Percentiles rank a stretch among this genome's conserved stretches.
Conservation (phyloP, 225 moss, liverwort and hornwort genomes). For the Asterella californica region DNA sequence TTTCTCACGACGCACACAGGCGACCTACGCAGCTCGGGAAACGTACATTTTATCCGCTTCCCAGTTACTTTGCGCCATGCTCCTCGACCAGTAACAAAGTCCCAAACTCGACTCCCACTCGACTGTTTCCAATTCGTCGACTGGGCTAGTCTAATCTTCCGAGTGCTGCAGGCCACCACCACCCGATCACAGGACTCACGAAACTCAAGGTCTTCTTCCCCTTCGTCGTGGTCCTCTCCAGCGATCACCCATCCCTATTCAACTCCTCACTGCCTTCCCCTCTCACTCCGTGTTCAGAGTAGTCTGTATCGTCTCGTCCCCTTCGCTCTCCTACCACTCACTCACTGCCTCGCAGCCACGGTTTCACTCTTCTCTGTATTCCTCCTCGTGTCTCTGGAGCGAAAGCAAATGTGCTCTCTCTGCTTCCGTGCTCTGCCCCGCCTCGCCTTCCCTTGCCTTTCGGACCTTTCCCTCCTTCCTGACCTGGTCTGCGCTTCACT, state of each 20-base stretch:
- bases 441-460: background rate
- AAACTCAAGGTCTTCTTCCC: conserved; percentile 4
- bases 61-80: conserved; percentile 99
- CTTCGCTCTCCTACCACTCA: background rate
- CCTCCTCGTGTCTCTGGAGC: background rate
- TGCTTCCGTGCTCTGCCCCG: background rate
- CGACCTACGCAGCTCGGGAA: background rate
- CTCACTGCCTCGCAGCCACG: background rate
- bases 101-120: background rate
- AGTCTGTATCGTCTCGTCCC: background rate
- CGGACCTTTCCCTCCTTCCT: no score
- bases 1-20: background rate
- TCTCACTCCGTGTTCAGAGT: background rate
- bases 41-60: conserved; percentile 98
- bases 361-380: background rate
- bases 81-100: background rate
- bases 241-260: conserved; percentile 21
- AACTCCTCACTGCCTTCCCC: background rate
- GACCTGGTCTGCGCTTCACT: no score
- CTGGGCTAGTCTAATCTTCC: background rate
- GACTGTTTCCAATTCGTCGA: background rate
- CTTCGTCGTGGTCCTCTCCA: conserved; percentile 7
- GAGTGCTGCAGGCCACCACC: no score
- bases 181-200: background rate
- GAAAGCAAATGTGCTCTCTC: background rate